Conservation (phyloP, 345 rosid genomes). For the Pistacia atlantica region DNA sequence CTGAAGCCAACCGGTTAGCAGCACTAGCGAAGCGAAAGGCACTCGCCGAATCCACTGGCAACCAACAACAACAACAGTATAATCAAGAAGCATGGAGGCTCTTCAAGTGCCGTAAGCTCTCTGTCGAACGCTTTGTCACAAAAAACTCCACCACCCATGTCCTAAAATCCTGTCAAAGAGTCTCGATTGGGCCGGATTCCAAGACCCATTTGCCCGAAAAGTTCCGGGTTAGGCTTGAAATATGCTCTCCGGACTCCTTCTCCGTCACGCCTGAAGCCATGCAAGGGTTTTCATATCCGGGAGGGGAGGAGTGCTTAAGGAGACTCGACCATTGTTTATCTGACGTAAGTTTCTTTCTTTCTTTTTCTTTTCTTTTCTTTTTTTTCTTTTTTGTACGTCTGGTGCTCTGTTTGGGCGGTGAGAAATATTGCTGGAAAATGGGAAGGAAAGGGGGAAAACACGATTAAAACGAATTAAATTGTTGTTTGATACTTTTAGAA, state of each 20-base stretch:
- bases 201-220: constrained; percentile 33
- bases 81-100: constrained; percentile 52
- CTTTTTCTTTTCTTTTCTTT: constrained; percentile 1
- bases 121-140: constrained; percentile 1
- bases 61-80: constrained; percentile 26
- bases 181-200: constrained; percentile 18
- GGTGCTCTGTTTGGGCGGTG: background rate
- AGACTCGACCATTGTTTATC: constrained; percentile 52
- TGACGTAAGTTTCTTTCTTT: constrained; percentile 42
- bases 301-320: constrained; percentile 56
- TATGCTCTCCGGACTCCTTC: constrained; percentile 86
- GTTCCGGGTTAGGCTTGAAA: constrained; percentile 77
- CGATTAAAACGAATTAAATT: background rate
- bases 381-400: background rate
- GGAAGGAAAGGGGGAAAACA: background rate
- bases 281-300: constrained; percentile 58
- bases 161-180: constrained; percentile 26
- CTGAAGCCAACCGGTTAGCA: constrained; percentile 56
- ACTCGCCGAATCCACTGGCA: constrained; percentile 28
- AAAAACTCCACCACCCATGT: constrained; percentile 7
- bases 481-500: background rate
- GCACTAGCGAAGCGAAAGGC: constrained; percentile 65
- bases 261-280: constrained; percentile 54
- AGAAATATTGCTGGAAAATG: background rate
- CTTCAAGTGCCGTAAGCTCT: constrained; percentile 70